Evolutionary conservation across 2,329 filamentous ascomycete genomes (phyloP), one percentile per base, ranked within the genome.

Genomic region (Penicillium paneum): DNA sequence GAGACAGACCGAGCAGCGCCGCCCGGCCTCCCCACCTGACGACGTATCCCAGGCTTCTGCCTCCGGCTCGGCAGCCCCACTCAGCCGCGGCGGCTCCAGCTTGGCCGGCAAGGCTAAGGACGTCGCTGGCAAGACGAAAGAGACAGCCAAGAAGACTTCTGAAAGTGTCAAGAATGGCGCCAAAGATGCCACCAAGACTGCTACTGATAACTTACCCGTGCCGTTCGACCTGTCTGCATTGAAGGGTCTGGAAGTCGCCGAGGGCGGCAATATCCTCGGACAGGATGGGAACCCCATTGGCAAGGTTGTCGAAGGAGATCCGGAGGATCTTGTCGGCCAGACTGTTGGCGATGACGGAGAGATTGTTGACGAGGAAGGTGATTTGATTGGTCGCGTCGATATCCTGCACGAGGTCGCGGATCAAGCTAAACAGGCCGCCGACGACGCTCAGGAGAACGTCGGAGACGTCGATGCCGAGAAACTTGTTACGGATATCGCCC

Each of bases 261-360:
- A 75, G 44, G 67, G 63, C 10, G 75, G 74, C 3, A 60, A 74
- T 26, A 70, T 77, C 17, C 55, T 72, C 1, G 71, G 70, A 31
- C 40, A 70, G 7, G 62, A 70, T 19, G 74, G 74, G 0, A 68
- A 67, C 6, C 62, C 68, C 0, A 55, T 77, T 21, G 75, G 74
- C 21, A 63, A 71, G 21, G 67, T 77, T 8, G 66, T 72, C 8
- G 74, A 77, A 55, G 75, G 75, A 1, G 71, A 76, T 28, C 66
- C 73, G 0, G 68, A 70, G 26, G 74, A 76, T 43, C 67, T 77
- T 2, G 68, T 73, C 40, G 75, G 74, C 3, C 71, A 75, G 42
- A 67, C 68, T 15, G 64, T 76, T n/a, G 72, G 71, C 8, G 73
- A 76, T 26, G 62, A 70, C 12, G 68, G 69, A 1, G 67, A 71